Evolutionary conservation across 176 grass and related monocot species (phyloP), one percentile per base, ranked within the genome.

Genomic region (Cenchrus purpureus): DNA sequence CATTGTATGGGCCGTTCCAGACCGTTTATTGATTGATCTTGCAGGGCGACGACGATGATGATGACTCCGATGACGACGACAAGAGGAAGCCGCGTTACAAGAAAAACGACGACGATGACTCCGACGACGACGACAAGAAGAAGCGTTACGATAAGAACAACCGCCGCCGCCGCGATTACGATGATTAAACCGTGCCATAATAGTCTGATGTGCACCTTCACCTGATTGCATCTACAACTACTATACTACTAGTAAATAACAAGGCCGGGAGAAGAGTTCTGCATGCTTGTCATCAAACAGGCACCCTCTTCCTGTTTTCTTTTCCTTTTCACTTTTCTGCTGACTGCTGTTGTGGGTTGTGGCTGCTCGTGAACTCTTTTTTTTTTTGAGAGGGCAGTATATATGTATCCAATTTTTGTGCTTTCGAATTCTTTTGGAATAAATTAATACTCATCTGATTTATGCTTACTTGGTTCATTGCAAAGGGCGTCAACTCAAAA

Each of bases 21-120:
- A 40, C 37, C 37, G 37, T 40, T 40, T 40, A 40, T 40, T 40
- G 37, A 40, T 40, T 40, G 37, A 51, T 51, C 45, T 40, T 10
- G 15, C 1, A 61, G 82, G 86, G 42, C 0, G 61, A 42, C 0
- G 61, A 63, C 12, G 63, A 83, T 0, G 81, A 83, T 0, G 81
- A 84, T 2, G 75, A 74, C 25, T 83, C 48, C 0, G 87, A 84
- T 7, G 87, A 79, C 2, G 84, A 86, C 22, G 73, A 44, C 2
- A 76, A 63, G 60, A 88, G 83, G 43, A 86, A 91, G 82, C 72
- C 67, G 11, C 78, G 78, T 4, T 65, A 89, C 64, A 85, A 89
- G 14, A 85, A 88, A 63, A 8, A 43, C 4, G 77, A 82, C 48
- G 68, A 84, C 8, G 71, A 86, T 3, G 73, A 62, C 3, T 80